phyloP scores from a whole-genome alignment of 169 alveolate genomes.

The Perkinsus chesapeaki region DNA sequence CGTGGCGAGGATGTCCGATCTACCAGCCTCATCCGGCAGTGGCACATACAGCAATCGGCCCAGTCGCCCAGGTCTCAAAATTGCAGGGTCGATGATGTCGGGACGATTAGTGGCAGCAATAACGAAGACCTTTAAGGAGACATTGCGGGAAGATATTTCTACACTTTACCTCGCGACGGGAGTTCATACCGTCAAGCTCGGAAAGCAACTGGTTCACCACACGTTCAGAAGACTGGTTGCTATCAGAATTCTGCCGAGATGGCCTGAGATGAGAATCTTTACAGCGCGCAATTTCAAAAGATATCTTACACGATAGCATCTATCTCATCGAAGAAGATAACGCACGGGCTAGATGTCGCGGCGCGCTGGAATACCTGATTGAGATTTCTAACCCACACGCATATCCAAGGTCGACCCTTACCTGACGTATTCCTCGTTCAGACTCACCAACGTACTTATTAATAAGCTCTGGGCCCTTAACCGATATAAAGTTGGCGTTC shows the following conservation, averaged over 20 bases:
- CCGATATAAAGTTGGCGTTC: constrained; percentile 91
- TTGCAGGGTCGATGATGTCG: constrained; percentile 97
- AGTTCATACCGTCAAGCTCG: constrained; percentile 95
- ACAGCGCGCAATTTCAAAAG: not conserved
- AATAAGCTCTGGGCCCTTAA: constrained; percentile 83
- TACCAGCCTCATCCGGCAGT: constrained; percentile 85
- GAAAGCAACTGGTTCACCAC: constrained; percentile 94
- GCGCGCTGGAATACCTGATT: constrained; percentile 85
- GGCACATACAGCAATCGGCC: constrained; percentile 88
- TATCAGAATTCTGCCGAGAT: not conserved
- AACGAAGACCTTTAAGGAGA: constrained; percentile 81
- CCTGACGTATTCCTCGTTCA: constrained; percentile 83
- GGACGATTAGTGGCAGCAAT: constrained; percentile 99
- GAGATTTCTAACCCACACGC: not conserved
- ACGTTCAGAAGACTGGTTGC: constrained; percentile 67
- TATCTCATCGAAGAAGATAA: constrained; percentile 93
- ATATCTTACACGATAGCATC: constrained; percentile 67
- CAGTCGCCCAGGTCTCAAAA: constrained; percentile 96
- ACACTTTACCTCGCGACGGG: constrained; percentile 38
- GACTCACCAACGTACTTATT: constrained; percentile 96
- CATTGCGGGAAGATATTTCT: constrained; percentile 15
- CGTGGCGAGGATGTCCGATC: constrained; percentile 76
- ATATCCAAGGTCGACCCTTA: not conserved
- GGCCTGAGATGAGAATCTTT: not conserved
- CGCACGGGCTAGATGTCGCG: constrained; percentile 89